Evolutionary conservation across 768 basidiomycete genomes (phyloP).

Genomic region (Podaxis mareebaensis): DNA sequence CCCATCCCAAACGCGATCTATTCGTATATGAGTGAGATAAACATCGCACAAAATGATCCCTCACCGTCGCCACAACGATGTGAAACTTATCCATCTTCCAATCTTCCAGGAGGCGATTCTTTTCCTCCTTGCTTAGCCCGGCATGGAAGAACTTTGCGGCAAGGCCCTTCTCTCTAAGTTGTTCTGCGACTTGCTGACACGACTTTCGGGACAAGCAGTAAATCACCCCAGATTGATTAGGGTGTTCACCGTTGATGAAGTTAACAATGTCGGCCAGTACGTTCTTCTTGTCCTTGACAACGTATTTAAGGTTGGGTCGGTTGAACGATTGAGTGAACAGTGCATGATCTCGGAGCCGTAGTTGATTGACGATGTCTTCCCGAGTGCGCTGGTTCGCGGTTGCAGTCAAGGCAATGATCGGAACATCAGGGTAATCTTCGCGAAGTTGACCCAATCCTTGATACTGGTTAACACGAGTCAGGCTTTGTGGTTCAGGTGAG

Average conservation of each 20-base stretch:
- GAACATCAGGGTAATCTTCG: constrained; percentile 71
- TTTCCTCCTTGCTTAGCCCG: constrained; percentile 62
- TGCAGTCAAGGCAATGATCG: constrained; percentile 96
- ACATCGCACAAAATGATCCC: constrained; percentile 19
- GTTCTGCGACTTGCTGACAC: constrained; percentile 80
- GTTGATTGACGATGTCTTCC: constrained; percentile 73
- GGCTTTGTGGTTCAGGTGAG: background rate
- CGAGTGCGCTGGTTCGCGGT: constrained; percentile 83
- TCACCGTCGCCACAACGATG: constrained; percentile 92
- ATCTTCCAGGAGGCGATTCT: constrained; percentile 57
- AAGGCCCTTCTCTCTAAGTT: constrained; percentile 60
- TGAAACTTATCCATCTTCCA: constrained; percentile 76
- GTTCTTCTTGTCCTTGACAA: constrained; percentile 43
- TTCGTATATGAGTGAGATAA: background rate
- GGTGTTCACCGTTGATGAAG: constrained; percentile 64
- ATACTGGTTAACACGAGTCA: constrained; percentile 50
- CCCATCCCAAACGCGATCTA: constrained; percentile 99
- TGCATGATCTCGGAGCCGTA: constrained; percentile 59
- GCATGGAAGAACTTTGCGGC: constrained; percentile 87
- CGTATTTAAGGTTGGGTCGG: constrained; percentile 87
- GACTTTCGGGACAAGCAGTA: constrained; percentile 73
- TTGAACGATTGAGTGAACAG: constrained; percentile 87
- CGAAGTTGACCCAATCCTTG: constrained; percentile 67
- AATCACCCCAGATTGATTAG: constrained; percentile 73
- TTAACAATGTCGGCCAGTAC: constrained; percentile 61